Conservation (phyloP, 192 early-diverging fungal genomes). For the Linnemannia exigua region DNA sequence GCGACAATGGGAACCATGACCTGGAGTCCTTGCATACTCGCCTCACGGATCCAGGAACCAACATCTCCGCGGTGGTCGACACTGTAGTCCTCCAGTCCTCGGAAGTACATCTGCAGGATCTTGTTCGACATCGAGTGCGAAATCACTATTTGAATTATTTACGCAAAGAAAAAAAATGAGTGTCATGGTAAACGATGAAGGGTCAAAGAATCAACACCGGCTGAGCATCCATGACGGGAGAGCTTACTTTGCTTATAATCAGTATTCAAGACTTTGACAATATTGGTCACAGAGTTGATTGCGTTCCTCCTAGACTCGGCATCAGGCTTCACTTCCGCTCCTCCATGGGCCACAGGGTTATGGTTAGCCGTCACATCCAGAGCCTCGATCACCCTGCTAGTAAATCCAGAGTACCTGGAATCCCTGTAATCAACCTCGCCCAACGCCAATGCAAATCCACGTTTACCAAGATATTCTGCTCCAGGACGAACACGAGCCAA, state of each 20-base stretch:
- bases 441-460: slow-evolving; percentile 77
- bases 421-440: slow-evolving; percentile 66
- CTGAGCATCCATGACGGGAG: slow-evolving; percentile 14
- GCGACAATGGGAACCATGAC: slow-evolving; percentile 60
- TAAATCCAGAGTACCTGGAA: slow-evolving; percentile 11
- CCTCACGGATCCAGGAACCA: slow-evolving; percentile 92
- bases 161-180: neutral
- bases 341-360: neutral
- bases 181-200: neutral
- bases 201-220: neutral
- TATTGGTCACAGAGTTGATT: slow-evolving; percentile 66
- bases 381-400: slow-evolving; percentile 27
- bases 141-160: slow-evolving; percentile 30
- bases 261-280: slow-evolving; percentile 57
- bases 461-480: slow-evolving; percentile 61
- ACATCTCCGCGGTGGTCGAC: slow-evolving; percentile 95
- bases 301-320: slow-evolving; percentile 79
- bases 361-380: slow-evolving; percentile 31
- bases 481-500: slow-evolving; percentile 44
- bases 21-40: slow-evolving; percentile 72
- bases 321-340: slow-evolving; percentile 61
- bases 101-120: slow-evolving; percentile 68
- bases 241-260: slow-evolving; percentile 56
- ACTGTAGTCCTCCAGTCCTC: slow-evolving; percentile 86
- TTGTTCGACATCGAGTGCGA: slow-evolving; percentile 54